Percentiles rank a stretch among this genome's conserved stretches.
Conservation (phyloP, 73 alveolate species). For the Tetrahymena elliotti region DNA sequence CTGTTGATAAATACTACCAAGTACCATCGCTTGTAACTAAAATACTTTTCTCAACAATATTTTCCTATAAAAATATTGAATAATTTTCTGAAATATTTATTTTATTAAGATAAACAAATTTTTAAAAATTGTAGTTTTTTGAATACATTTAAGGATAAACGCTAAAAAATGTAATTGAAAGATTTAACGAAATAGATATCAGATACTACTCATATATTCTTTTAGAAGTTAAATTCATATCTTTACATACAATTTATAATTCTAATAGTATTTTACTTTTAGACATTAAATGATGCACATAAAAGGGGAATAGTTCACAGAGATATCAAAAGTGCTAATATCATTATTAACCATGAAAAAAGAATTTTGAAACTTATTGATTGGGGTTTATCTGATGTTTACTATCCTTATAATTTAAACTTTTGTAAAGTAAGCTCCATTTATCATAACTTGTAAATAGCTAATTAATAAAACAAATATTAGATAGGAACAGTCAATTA, state of each 20-base stretch:
- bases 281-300: background rate
- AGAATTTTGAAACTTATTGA: background rate
- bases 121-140: background rate
- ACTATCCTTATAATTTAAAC: background rate
- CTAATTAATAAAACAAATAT: background rate
- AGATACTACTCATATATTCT: background rate
- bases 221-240: background rate
- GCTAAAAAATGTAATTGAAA: background rate
- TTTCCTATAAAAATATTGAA: too few relatives aligned
- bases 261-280: background rate
- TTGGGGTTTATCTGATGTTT: background rate
- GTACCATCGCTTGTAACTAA: background rate
- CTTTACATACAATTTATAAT: too few relatives aligned
- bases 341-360: background rate
- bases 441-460: background rate
- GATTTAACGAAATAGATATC: background rate
- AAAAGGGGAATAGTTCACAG: background rate
- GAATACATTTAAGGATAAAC: background rate
- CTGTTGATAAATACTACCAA: background rate
- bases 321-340: background rate
- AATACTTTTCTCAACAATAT: background rate
- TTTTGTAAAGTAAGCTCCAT: background rate
- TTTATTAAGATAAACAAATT: too few relatives aligned
- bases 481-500: background rate
- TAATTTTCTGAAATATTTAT: background rate